Percentiles rank a stretch among this genome's conserved stretches.
Evolutionary conservation across 345 rosid genomes (phyloP).

Genomic region (Rhizophora apiculata): DNA sequence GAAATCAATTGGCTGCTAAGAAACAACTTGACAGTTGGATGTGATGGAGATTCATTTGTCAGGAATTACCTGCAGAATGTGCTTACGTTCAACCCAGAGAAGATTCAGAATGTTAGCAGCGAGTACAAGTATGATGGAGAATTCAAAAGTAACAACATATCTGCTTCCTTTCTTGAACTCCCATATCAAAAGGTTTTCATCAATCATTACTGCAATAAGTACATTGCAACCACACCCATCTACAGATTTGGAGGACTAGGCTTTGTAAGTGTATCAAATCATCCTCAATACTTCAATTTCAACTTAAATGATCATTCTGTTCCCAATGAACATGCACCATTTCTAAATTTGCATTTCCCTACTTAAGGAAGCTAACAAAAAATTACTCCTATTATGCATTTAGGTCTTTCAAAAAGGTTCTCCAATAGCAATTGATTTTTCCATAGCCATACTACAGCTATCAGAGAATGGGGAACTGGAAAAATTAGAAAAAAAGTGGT

Average conservation of each 20-base stretch:
- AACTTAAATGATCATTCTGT: background rate
- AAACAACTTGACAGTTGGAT: conserved; percentile 43
- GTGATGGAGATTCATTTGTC: conserved; percentile 48
- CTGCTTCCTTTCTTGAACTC: conserved; percentile 52
- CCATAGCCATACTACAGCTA: conserved; percentile 40
- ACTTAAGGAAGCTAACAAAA: too few relatives aligned
- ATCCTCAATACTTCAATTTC: background rate
- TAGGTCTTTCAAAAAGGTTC: conserved; percentile 56
- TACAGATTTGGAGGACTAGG: conserved; percentile 57
- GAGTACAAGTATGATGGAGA: conserved; percentile 24
- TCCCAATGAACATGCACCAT: background rate
- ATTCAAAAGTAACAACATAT: conserved; percentile 27
- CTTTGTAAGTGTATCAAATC: conserved; percentile 37
- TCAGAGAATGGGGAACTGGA: conserved; percentile 39
- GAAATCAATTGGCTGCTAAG: conserved; percentile 32
- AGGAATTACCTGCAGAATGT: conserved; percentile 31
- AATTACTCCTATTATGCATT: background rate
- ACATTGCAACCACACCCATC: conserved; percentile 17
- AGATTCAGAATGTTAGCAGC: conserved; percentile 16
- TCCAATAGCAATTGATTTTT: conserved; percentile 39
- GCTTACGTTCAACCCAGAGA: conserved; percentile 21
- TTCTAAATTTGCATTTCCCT: background rate
- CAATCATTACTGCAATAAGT: conserved; percentile 36
- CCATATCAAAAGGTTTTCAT: conserved; percentile 48
- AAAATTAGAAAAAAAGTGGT: conserved; percentile 31